These are phyloP conservation scores for Lathyrus aphaca DNA, from an alignment of 306 rosid genomes.

Conservation along the genomic window DNA sequence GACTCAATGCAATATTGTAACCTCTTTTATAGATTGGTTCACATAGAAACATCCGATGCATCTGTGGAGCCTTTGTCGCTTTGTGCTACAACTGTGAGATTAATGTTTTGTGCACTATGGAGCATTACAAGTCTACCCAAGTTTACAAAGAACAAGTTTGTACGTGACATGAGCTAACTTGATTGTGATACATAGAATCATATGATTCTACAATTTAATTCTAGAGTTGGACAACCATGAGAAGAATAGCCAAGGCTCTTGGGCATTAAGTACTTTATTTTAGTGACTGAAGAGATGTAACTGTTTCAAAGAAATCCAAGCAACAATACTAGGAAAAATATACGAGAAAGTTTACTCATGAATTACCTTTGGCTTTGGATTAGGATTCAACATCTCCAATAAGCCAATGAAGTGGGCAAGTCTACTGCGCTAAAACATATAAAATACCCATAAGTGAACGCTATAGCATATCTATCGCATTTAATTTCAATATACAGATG, in stretches of 20 bases:
- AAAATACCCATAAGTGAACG: constrained; percentile 32
- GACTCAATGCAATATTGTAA: not conserved
- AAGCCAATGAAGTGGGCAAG: constrained; percentile 90
- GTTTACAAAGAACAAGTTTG: not conserved
- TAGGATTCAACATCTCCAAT: constrained; percentile 93
- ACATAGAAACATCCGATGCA: not conserved
- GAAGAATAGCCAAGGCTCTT: constrained; percentile 19
- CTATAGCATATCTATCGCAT: constrained; percentile 14
- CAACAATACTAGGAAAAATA: not conserved
- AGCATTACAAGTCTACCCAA: not conserved
- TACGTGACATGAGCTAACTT: not conserved
- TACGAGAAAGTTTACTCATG: not conserved
- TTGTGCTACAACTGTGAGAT: not conserved
- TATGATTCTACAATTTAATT: not conserved
- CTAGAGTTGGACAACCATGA: not conserved
- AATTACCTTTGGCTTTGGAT: constrained; percentile 87
- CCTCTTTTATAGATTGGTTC: not conserved
- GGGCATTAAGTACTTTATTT: constrained; percentile 2
- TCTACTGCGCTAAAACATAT: constrained; percentile 69
- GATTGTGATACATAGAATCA: not conserved
- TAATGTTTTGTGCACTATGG: not conserved
- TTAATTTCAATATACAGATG: constrained; percentile 15
- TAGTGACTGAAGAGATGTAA: constrained; percentile 16
- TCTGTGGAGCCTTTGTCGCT: not conserved
- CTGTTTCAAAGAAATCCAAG: constrained; percentile 21